Base-by-base conservation (phyloP, 768 basidiomycete genomes). In the Leucosporidium scottii region DNA sequence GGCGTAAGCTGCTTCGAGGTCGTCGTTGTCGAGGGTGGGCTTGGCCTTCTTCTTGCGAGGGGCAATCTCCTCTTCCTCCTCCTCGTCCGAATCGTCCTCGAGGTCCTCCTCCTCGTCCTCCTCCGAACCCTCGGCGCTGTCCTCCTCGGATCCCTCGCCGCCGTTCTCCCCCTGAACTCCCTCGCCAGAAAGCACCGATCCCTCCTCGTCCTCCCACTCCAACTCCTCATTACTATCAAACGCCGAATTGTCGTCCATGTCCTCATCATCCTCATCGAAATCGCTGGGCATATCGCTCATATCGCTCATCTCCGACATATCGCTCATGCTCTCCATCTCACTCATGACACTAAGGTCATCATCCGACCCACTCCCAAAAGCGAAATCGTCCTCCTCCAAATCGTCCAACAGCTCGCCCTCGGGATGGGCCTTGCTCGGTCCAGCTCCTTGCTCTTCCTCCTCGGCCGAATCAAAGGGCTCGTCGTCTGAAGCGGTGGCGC, bases 371-470 rank as follows among this genome's bases (percentile, higher is more conserved):
- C 82, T 83, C 69, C 80, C 81, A 81, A 84, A 85, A 55, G 81
- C 82, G 36, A 78, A 73, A 56, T 84, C 83, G 70, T 83, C 84
- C 66, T 85, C 85, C 62, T 84, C 83, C 73, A 86, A 82, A 39
- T 87, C 88, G 76, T 87, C 80, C 55, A 91, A 68, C 34, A 91
- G 79, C 78, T 85, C 84, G 75, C 87, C 85, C 56, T 81, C 79
- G 25, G 79, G 76, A 59, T 79, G 77, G 34, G 75, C 74, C 65
- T 78, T 77, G 58, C 83, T 79, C 36, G 89, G 77, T 64, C 82
- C 84, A 75, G 86, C 87, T 9, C 8, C 39, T 44, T 17, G 10
- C 66, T 93, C 77, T 61, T 87, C 82, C 62, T 86, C 82, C n/a
- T n/a, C n/a, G n/a, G n/a, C n/a, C 0, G 85, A 89, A 78, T 90